A percentile compares a stretch with the other conserved stretches of the same genome.
Conservation (phyloP, 2,329 filamentous ascomycete species). For the Neofusicoccum parvum region DNA sequence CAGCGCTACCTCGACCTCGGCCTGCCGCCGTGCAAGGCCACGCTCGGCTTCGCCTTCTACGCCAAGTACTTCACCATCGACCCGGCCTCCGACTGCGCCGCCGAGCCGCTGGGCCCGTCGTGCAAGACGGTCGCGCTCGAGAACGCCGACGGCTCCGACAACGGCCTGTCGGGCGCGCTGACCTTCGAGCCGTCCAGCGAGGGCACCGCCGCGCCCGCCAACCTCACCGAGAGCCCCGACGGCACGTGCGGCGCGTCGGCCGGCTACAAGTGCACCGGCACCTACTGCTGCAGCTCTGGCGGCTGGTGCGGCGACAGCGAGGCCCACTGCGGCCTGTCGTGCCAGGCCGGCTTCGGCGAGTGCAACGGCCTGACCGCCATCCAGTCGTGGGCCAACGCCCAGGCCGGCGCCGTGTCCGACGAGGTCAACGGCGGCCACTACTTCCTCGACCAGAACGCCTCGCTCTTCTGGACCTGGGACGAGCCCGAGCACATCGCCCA, state of each 20-base stretch:
- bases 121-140: constrained; percentile 64
- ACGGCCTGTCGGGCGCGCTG: constrained; percentile 60
- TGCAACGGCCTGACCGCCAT: constrained; percentile 43
- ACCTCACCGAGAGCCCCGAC: constrained; percentile 27
- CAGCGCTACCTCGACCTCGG: constrained; percentile 63
- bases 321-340: constrained; percentile 36
- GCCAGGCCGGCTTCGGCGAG: constrained; percentile 35
- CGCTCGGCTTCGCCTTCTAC: constrained; percentile 70
- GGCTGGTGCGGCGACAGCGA: constrained; percentile 34
- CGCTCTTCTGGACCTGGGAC: constrained; percentile 76
- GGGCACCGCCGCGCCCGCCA: background rate
- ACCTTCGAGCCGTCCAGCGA: constrained; percentile 42
- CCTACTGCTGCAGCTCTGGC: constrained; percentile 36
- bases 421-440: constrained; percentile 63
- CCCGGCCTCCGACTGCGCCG: constrained; percentile 48
- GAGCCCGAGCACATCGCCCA: constrained; percentile 60
- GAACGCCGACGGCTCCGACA: constrained; percentile 61
- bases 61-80: constrained; percentile 67
- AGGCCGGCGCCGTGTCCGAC: constrained; percentile 58
- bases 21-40: constrained; percentile 58
- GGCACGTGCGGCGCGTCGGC: constrained; percentile 37
- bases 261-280: constrained; percentile 30
- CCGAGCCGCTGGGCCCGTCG: constrained; percentile 49
- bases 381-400: constrained; percentile 61
- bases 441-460: constrained; percentile 63